A percentile compares a stretch with the other conserved stretches of the same genome.
Conservation (phyloP, 2,329 filamentous ascomycete species). For the Byssoonygena ceratinophila region DNA sequence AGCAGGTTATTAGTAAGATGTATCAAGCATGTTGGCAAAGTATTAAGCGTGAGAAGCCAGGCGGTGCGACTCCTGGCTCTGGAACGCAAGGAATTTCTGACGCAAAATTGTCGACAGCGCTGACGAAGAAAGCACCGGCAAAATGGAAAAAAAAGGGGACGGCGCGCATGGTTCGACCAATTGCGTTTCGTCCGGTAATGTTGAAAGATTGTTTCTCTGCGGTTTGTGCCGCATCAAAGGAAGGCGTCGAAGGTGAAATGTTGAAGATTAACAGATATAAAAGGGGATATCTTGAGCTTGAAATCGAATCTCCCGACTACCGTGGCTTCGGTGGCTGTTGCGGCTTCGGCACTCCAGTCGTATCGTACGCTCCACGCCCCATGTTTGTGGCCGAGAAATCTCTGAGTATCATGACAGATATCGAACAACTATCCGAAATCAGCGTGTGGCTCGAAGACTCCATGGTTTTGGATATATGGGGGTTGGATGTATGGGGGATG, state of each 20-base stretch:
- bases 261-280: neutral
- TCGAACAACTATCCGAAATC: neutral
- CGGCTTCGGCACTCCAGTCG: slow-evolving; percentile 43
- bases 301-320: slow-evolving; percentile 16
- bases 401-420: slow-evolving; percentile 13
- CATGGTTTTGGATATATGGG: too few species aligned
- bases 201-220: neutral
- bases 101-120: neutral
- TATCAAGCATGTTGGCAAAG: neutral
- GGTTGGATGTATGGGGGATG: neutral
- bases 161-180: slow-evolving; percentile 5
- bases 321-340: slow-evolving; percentile 35
- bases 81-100: neutral
- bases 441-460: neutral
- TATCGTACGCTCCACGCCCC: slow-evolving; percentile 44
- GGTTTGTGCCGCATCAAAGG: slow-evolving; percentile 8
- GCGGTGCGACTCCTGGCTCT: slow-evolving; percentile 4
- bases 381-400: slow-evolving; percentile 36
- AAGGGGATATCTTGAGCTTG: neutral
- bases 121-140: slow-evolving; percentile 4
- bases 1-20: neutral
- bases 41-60: slow-evolving; percentile 8
- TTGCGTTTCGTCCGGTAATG: slow-evolving; percentile 6
- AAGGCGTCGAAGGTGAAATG: slow-evolving; percentile 2
- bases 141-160: neutral